A percentile compares a stretch with the other conserved stretches of the same genome.
Conservation (phyloP, 176 grass and related monocot species). For the Elaeis guineensis region DNA sequence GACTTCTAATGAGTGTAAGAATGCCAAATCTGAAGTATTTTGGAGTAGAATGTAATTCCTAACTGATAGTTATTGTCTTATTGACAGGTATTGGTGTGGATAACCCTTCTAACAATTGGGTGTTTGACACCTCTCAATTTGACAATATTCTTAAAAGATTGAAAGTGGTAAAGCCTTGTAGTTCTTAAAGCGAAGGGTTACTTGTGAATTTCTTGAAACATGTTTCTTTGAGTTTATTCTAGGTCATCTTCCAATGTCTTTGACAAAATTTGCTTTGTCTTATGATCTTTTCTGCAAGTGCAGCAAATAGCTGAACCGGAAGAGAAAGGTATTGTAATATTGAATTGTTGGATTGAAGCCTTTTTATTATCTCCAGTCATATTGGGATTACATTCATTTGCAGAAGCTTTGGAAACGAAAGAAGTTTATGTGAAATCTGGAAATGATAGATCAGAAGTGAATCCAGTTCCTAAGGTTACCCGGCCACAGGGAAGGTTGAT, state of each 20-base stretch:
- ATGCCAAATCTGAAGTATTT: too few relatives aligned
- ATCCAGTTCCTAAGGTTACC: slow-evolving; percentile 48
- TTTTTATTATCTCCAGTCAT: slow-evolving; percentile 4
- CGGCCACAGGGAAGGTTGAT: slow-evolving; percentile 83
- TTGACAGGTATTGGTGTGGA: slow-evolving; percentile 76
- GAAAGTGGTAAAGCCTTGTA: slow-evolving; percentile 53
- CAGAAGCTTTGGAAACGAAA: slow-evolving; percentile 35
- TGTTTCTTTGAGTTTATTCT: too few relatives aligned
- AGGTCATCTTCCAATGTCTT: too few relatives aligned
- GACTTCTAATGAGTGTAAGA: too few relatives aligned
- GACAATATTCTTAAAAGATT: slow-evolving; percentile 94
- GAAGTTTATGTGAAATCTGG: slow-evolving; percentile 40
- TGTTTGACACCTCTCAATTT: slow-evolving; percentile 81
- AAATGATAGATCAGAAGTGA: slow-evolving; percentile 38
- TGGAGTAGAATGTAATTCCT: too few relatives aligned
- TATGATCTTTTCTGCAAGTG: background rate
- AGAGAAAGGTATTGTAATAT: slow-evolving; percentile 38
- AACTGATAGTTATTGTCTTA: background rate
- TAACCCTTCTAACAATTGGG: slow-evolving; percentile 73
- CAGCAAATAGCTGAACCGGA: slow-evolving; percentile 64
- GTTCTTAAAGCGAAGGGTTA: too few relatives aligned
- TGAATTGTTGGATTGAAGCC: background rate
- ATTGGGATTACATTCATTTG: slow-evolving; percentile 7
- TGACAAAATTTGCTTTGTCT: background rate
- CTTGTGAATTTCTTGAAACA: slow-evolving; percentile 1